Percentiles rank a stretch among this genome's conserved stretches.
Evolutionary conservation across 257 asterid species (phyloP).

Genomic region (Solanum pimpinellifolium): DNA sequence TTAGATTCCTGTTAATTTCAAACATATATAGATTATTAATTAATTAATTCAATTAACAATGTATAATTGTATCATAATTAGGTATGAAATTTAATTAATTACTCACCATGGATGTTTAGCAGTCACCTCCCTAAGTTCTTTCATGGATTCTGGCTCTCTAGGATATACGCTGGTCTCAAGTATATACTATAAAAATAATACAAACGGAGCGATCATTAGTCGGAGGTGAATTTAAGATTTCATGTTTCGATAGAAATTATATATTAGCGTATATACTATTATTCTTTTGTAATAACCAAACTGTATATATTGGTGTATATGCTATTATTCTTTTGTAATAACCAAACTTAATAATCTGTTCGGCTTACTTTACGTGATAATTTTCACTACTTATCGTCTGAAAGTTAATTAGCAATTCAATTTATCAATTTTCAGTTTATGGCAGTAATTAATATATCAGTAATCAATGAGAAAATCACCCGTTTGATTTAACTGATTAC

Average conservation of each 20-base stretch:
- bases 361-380: not conserved
- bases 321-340: too few species aligned
- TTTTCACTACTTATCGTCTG: not conserved
- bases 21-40: not conserved
- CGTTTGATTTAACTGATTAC: not conserved
- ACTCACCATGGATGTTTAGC: not conserved
- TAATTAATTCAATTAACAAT: not conserved
- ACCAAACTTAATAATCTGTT: not conserved
- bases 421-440: not conserved
- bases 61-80: not conserved
- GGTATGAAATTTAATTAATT: not conserved
- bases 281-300: not conserved
- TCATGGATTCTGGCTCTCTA: not conserved
- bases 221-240: not conserved
- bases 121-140: not conserved
- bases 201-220: not conserved
- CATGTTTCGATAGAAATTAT: not conserved
- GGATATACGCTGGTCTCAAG: not conserved
- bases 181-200: not conserved
- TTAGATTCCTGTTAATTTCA: slow-evolving; percentile 15
- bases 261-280: not conserved
- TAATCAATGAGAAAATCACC: not conserved
- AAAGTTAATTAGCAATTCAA: not conserved
- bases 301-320: too few species aligned
- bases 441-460: not conserved